These are phyloP conservation scores for Plasmodium reichenowi DNA, from an alignment of 169 alveolate genomes.

Conservation along the genomic window DNA sequence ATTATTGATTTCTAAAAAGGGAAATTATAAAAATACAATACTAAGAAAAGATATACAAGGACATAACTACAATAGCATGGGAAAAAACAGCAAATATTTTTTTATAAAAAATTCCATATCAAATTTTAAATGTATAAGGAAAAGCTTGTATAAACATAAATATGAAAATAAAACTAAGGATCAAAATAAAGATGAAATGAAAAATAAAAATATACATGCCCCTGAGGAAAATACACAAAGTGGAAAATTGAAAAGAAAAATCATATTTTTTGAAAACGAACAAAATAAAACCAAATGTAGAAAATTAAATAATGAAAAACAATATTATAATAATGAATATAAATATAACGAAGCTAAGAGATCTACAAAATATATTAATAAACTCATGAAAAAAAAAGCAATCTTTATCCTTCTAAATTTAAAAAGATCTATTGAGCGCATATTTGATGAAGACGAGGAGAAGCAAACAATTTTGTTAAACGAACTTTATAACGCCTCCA, in stretches of 20 bases:
- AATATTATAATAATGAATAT: constrained; percentile 11
- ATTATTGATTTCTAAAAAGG: background rate
- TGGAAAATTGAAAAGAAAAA: constrained; percentile 34
- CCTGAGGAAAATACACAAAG: background rate
- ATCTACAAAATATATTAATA: constrained; percentile 60
- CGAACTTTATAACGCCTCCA: constrained; percentile 16
- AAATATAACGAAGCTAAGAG: constrained; percentile 17
- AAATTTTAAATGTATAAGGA: constrained; percentile 48
- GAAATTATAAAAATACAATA: background rate
- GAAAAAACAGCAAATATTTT: constrained; percentile 37
- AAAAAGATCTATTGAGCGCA: constrained; percentile 59
- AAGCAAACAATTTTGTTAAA: constrained; percentile 24
- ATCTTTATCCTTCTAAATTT: constrained; percentile 33
- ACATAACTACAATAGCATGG: background rate
- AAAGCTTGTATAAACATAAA: constrained; percentile 3
- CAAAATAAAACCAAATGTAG: constrained; percentile 63
- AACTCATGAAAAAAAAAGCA: constrained; percentile 68
- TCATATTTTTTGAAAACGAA: constrained; percentile 56
- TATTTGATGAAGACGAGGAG: constrained; percentile 57
- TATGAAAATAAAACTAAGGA: background rate
- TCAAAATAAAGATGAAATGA: background rate
- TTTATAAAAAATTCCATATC: constrained; percentile 66
- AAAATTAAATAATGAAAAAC: constrained; percentile 39
- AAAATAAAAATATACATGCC: background rate
- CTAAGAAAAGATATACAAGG: background rate